phyloP scores from a whole-genome alignment of 257 asterid species.

The Apocynum venetum region DNA sequence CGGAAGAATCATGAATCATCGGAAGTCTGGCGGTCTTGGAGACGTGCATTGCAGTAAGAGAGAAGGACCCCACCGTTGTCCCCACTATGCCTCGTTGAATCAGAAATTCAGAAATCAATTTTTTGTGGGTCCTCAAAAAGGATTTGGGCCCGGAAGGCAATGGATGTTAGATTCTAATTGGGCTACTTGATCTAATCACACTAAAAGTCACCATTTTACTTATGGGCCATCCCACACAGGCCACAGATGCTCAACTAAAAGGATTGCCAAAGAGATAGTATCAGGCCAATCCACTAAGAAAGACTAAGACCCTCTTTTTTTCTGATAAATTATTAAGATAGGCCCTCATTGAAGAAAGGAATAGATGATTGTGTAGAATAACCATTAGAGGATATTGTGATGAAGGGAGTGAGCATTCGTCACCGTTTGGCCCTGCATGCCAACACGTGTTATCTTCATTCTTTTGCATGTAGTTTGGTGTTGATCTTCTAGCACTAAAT shows the following conservation, averaged over 20 bases:
- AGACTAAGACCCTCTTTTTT: too few relatives aligned
- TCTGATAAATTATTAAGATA: too few relatives aligned
- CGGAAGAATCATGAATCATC: not conserved
- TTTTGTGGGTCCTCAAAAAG: not conserved
- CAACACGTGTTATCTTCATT: slow-evolving; percentile 49
- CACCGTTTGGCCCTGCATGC: slow-evolving; percentile 21
- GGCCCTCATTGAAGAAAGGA: too few relatives aligned
- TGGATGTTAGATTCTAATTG: too few relatives aligned
- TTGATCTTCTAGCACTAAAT: slow-evolving; percentile 38
- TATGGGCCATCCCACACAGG: too few relatives aligned
- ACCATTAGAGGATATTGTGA: not conserved
- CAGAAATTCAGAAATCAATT: not conserved
- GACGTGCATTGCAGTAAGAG: slow-evolving; percentile 45
- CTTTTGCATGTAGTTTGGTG: slow-evolving; percentile 51
- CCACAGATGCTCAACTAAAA: too few relatives aligned
- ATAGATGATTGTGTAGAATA: too few relatives aligned
- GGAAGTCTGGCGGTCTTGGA: not conserved
- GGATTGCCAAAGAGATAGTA: too few relatives aligned
- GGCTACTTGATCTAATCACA: too few relatives aligned
- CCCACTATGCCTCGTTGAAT: not conserved
- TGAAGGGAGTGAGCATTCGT: slow-evolving; percentile 16
- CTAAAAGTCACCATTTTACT: too few relatives aligned
- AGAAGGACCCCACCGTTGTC: not conserved
- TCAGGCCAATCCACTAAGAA: too few relatives aligned
- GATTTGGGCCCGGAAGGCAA: not conserved